Evolutionary conservation across 306 rosid genomes (phyloP).

Genomic region (Gastrolobium bilobum): DNA sequence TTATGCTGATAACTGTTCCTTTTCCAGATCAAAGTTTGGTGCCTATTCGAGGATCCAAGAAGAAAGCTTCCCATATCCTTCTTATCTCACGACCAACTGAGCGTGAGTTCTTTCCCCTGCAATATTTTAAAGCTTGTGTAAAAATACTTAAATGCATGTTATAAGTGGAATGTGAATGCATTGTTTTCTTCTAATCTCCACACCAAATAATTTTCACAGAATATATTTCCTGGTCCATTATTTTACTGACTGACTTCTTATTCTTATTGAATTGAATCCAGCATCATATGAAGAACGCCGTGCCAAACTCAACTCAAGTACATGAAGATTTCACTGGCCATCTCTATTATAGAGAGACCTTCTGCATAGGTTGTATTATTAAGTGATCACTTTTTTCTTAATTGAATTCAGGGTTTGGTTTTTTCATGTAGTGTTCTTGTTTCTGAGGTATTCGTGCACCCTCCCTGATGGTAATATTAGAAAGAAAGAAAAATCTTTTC

Average conservation of each 20-base stretch:
- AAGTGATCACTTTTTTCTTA: conserved; percentile 1
- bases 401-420: neutral
- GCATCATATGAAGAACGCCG: conserved; percentile 92
- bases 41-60: conserved; percentile 58
- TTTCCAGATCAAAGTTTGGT: conserved; percentile 62
- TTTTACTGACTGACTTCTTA: conserved; percentile 34
- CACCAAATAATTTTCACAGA: neutral
- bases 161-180: conserved; percentile 32
- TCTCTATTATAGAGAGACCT: conserved; percentile 29
- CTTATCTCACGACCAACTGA: conserved; percentile 90
- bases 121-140: conserved; percentile 33
- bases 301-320: conserved; percentile 57
- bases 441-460: conserved; percentile 14
- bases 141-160: conserved; percentile 37
- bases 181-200: neutral
- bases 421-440: conserved; percentile 25
- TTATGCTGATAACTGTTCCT: conserved; percentile 45
- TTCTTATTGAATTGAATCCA: conserved; percentile 55
- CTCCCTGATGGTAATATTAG: neutral
- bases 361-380: conserved; percentile 10
- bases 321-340: conserved; percentile 47
- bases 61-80: conserved; percentile 71
- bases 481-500: neutral
- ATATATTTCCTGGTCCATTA: neutral
- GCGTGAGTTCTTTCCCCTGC: conserved; percentile 66